Evolutionary conservation across 495 filamentous ascomycete species (phyloP).

Genomic region (Immersiella caudata): DNA sequence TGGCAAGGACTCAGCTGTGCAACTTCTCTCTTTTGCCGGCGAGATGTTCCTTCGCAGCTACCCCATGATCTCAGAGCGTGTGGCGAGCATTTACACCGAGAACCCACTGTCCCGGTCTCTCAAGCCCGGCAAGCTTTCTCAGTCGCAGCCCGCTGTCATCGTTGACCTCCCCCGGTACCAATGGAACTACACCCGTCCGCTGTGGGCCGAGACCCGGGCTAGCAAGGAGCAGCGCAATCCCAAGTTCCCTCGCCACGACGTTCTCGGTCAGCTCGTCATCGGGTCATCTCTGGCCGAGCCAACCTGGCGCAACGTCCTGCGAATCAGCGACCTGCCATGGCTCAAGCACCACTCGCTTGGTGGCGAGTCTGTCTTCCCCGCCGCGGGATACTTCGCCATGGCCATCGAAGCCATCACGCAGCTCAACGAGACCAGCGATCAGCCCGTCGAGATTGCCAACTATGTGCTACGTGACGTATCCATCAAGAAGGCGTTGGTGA

Average conservation of each 20-base stretch:
- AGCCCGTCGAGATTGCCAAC: neutral
- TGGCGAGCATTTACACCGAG: neutral
- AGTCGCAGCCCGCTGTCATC: neutral
- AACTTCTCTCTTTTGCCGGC: slow-evolving; percentile 34
- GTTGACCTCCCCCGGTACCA: slow-evolving; percentile 43
- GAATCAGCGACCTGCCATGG: slow-evolving; percentile 37
- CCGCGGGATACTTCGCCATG: slow-evolving; percentile 20
- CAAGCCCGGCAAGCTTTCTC: neutral
- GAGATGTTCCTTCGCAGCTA: slow-evolving; percentile 41
- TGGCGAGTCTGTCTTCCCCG: slow-evolving; percentile 26
- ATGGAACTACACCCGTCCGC: slow-evolving; percentile 30
- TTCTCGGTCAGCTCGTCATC: slow-evolving; percentile 19
- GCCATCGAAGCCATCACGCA: slow-evolving; percentile 25
- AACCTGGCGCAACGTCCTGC: slow-evolving; percentile 48
- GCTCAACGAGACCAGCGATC: slow-evolving; percentile 1
- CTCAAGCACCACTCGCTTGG: slow-evolving; percentile 46
- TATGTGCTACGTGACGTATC: slow-evolving; percentile 41
- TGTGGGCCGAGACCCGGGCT: slow-evolving; percentile 18
- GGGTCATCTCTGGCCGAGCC: slow-evolving; percentile 27
- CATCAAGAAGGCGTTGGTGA: slow-evolving; percentile 45
- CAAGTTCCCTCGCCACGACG: slow-evolving; percentile 16
- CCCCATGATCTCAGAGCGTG: slow-evolving; percentile 26
- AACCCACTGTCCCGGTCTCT: neutral
- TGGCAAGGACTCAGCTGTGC: slow-evolving; percentile 21
- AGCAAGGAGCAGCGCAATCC: slow-evolving; percentile 14